Base-by-base conservation (phyloP, 2,329 filamentous ascomycete species). In the Sporothrix curviconia region DNA sequence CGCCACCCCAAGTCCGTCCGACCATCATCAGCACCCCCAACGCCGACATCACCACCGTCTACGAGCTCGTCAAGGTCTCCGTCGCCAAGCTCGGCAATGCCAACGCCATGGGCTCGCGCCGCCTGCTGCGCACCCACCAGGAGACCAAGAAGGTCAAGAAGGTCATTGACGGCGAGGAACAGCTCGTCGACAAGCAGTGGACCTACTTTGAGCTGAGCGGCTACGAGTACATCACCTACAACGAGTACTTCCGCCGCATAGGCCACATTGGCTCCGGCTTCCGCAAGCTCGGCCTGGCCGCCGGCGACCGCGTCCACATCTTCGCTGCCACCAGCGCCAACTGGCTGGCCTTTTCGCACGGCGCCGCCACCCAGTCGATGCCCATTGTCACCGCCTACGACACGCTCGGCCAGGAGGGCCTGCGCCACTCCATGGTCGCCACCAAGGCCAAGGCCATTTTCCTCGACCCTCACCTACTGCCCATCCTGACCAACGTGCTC, bases 91-190 rank as follows among this genome's bases (percentile, higher is more conserved):
- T 78, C 68, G 84, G 84, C 64, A 84, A 87, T 66, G 75, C 78
- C 57, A 84, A 84, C 69, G 80, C 79, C 59, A 74, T 89, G 63
- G 90, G 87, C 61, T 84, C 82, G 64, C 85, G 90, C 62, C 85
- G 82, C 70, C 79, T 94, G 60, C 74, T 95, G 72, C 81, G 86
- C 71, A 86, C 84, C 36, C 89, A 94, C 71, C 80, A 85, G 64
- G 90, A 95, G 74, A 88, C 83, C 66, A 95, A 92, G 79, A 92
- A 90, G 79, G 76, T 95, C 70, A 94, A 92, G 82, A 94, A 92
- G 79, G 79, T 91, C 58, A 76, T 95, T 44, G 88, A 94, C 69
- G 90, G 90, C 63, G 80, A 86, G 67, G 86, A 92, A 77, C 76
- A 82, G 66, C 82, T 91, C 72, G 82, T 92, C 28, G 87, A 92